Evolutionary conservation across 805 yeast species (phyloP), one percentile per base, ranked within the genome.

Genomic region (Pichia phayaonensis): DNA sequence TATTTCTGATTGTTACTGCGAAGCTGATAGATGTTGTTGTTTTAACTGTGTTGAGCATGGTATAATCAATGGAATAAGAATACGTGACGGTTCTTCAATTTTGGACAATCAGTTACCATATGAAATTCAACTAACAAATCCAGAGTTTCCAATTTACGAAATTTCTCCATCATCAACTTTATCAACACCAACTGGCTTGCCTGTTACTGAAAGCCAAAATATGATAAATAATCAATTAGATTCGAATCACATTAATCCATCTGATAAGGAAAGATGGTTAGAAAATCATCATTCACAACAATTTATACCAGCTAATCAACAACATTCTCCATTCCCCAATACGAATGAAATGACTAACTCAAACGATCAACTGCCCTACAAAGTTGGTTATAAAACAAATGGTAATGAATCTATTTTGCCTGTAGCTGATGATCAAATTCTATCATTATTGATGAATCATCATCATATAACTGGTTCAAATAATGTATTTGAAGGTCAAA

Each of bases 11-110:
- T 68, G 72, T 45, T 54, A 56, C 26, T 68, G 72, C 53, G 45
- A 58, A 4, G 58, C 62, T 5, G 66, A 65, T 22, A 64, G 62
- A 31, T 68, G 72, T 49, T 61, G 56, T 16, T 68, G 72, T 48
- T 65, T 58, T 42, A 61, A 66, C 45, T 68, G 72, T 59, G 66
- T 59, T 15, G 36, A 54, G 10, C 72, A 68, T 53, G 69, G 69
- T 2, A 67, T 67, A 6, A 55, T 55, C 1, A 53, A 63, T 41
- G 72, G 71, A 11, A 47, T 66, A 3, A 53, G 69, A 24, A 11
- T 61, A 5, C 42, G 55, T 2, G 68, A 64, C 51, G 69, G 68
- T n/a, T 54, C 54, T 2, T 38, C 55, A 11, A 66, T 64, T 10
- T 48, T 57, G 6, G 46, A 38, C 8, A 34, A 24, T 40, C 27